Evolutionary conservation across 768 basidiomycete genomes (phyloP).

Genomic region (Boletus vermiculosoides): DNA sequence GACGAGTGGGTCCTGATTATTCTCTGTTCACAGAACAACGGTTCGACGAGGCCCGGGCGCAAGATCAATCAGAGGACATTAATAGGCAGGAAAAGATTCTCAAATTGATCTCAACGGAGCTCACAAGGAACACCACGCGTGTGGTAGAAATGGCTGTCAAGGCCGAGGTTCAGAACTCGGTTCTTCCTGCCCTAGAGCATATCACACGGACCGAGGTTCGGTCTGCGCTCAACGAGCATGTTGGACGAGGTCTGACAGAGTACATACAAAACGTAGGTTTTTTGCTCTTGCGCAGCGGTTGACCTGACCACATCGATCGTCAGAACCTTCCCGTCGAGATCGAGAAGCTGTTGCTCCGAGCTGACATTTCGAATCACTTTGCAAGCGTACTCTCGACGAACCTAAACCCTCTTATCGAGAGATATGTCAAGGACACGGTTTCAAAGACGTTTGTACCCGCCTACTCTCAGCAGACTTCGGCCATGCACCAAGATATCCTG

Average conservation of each 20-base stretch:
- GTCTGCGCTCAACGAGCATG: slow-evolving; percentile 72
- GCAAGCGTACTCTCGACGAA: slow-evolving; percentile 70
- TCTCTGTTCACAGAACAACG: slow-evolving; percentile 60
- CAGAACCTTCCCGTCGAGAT: slow-evolving; percentile 78
- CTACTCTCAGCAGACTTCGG: slow-evolving; percentile 69
- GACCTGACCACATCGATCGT: slow-evolving; percentile 4
- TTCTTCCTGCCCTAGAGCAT: slow-evolving; percentile 76
- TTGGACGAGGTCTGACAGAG: slow-evolving; percentile 70
- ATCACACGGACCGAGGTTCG: slow-evolving; percentile 83
- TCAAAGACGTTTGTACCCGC: slow-evolving; percentile 72
- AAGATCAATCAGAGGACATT: slow-evolving; percentile 79
- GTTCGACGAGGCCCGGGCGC: slow-evolving; percentile 74
- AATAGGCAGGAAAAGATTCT: slow-evolving; percentile 85
- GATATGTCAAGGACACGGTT: slow-evolving; percentile 79
- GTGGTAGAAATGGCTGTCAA: slow-evolving; percentile 90
- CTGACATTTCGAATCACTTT: slow-evolving; percentile 75
- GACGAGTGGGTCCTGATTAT: slow-evolving; percentile 5
- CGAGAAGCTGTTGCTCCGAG: slow-evolving; percentile 71
- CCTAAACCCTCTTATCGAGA: slow-evolving; percentile 73
- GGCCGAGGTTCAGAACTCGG: slow-evolving; percentile 78
- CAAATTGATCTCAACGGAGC: slow-evolving; percentile 82
- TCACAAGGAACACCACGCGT: slow-evolving; percentile 83
- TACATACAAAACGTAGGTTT: slow-evolving; percentile 65
- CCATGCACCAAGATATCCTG: slow-evolving; percentile 77
- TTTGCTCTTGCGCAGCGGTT: background rate